Evolutionary conservation across 2,329 filamentous ascomycete genomes (phyloP).

Genomic region (Fusarium clavum): DNA sequence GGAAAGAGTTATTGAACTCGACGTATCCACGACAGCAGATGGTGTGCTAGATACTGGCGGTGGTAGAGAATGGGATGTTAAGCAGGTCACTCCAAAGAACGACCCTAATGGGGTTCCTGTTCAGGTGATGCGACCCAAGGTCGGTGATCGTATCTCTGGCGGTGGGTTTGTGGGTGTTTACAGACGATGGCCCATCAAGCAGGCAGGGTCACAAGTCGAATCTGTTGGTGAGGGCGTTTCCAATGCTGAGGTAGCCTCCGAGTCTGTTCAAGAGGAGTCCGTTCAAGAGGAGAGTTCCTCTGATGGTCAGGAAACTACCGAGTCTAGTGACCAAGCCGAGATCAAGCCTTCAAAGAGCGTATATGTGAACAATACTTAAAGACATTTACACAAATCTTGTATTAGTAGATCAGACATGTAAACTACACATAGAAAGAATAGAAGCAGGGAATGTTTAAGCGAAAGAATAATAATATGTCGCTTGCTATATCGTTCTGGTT

Average conservation of each 20-base stretch:
- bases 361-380: background rate
- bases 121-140: conserved; percentile 57
- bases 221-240: conserved; percentile 8
- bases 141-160: conserved; percentile 54
- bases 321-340: background rate
- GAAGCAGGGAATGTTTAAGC: background rate
- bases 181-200: conserved; percentile 48
- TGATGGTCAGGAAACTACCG: conserved; percentile 3
- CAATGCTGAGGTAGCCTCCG: conserved; percentile 6
- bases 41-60: conserved; percentile 60
- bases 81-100: conserved; percentile 55
- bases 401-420: background rate
- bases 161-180: conserved; percentile 57
- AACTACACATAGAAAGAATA: conserved; percentile 1
- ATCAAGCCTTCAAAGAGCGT: background rate
- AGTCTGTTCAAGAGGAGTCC: background rate
- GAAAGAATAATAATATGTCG: conserved; percentile 44
- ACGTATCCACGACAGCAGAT: conserved; percentile 53
- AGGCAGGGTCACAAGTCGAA: conserved; percentile 15
- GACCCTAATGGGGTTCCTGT: conserved; percentile 44
- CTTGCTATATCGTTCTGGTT: conserved; percentile 48
- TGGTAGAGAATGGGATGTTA: conserved; percentile 73
- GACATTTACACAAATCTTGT: conserved; percentile 6
- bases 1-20: conserved; percentile 71
- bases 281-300: background rate